Conservation (phyloP, 2,329 filamentous ascomycete species). For the Verticillium longisporum region DNA sequence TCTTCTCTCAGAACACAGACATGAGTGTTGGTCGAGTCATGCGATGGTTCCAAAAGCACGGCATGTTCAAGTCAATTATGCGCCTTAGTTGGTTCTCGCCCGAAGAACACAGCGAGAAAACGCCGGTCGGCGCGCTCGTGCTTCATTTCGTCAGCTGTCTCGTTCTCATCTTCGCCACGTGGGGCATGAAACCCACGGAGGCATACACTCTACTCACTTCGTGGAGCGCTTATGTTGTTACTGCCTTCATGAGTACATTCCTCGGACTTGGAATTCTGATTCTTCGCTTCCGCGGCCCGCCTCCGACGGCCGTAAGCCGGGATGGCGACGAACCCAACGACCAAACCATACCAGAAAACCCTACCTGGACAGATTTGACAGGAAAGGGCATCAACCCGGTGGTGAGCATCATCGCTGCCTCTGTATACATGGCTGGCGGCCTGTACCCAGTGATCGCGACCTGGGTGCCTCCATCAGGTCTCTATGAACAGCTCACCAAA, state of each 20-base stretch:
- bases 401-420: constrained; percentile 21
- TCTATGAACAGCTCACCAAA: not conserved
- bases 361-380: constrained; percentile 24
- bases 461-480: constrained; percentile 20
- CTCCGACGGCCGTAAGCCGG: constrained; percentile 12
- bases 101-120: constrained; percentile 26
- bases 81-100: constrained; percentile 22
- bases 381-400: constrained; percentile 20
- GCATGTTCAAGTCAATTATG: constrained; percentile 20
- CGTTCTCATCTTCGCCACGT: constrained; percentile 27
- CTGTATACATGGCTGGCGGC: constrained; percentile 22
- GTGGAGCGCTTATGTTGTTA: constrained; percentile 24
- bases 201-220: constrained; percentile 24
- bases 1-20: constrained; percentile 35
- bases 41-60: constrained; percentile 20
- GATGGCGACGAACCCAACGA: not conserved
- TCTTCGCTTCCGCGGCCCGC: constrained; percentile 23
- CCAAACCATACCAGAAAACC: not conserved
- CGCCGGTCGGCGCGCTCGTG: constrained; percentile 25
- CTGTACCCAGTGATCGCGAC: constrained; percentile 23
- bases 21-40: constrained; percentile 25
- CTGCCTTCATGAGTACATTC: constrained; percentile 25
- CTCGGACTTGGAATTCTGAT: constrained; percentile 27
- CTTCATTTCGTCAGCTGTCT: constrained; percentile 25
- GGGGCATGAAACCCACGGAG: constrained; percentile 12